Evolutionary conservation across 495 filamentous ascomycete species (phyloP).

Genomic region (Trichoderma reesei): DNA sequence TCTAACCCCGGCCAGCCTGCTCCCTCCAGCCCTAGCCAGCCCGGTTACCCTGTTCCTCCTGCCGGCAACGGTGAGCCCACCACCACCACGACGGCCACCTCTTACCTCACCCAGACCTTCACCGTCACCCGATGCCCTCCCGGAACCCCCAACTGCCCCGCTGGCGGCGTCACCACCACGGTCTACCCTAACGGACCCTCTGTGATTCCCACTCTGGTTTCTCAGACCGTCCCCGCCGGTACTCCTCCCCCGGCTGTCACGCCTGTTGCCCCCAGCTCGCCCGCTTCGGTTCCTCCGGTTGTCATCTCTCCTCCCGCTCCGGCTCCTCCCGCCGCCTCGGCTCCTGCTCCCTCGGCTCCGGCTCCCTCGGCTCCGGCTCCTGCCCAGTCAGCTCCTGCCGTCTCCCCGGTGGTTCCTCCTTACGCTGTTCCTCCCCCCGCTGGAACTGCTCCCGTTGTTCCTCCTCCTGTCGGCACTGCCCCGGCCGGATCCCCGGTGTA

Average conservation of each 20-base stretch:
- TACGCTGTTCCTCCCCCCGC: constrained; percentile 6
- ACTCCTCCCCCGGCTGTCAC: background rate
- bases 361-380: constrained; percentile 4
- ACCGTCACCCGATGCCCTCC: constrained; percentile 44
- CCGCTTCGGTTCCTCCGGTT: background rate
- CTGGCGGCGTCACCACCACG: constrained; percentile 13
- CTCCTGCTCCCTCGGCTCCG: constrained; percentile 9
- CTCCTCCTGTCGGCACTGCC: constrained; percentile 10
- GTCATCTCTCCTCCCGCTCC: constrained; percentile 3
- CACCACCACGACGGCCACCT: constrained; percentile 44
- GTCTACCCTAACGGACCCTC: constrained; percentile 14
- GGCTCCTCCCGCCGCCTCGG: background rate
- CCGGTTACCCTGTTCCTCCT: constrained; percentile 13
- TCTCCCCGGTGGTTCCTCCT: constrained; percentile 12
- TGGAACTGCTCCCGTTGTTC: constrained; percentile 11
- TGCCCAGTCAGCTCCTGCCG: background rate
- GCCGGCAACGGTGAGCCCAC: constrained; percentile 5
- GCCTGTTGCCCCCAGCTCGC: constrained; percentile 4
- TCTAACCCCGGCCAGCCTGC: constrained; percentile 10
- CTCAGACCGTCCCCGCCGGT: background rate
- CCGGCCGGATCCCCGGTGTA: constrained; percentile 4
- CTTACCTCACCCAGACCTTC: constrained; percentile 44
- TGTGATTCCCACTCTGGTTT: background rate
- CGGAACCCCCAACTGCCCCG: constrained; percentile 2
- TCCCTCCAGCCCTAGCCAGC: constrained; percentile 11